These are phyloP conservation scores for Rhododendron williamsianum DNA, from an alignment of 148 eudicot species.

Conservation along the genomic window DNA sequence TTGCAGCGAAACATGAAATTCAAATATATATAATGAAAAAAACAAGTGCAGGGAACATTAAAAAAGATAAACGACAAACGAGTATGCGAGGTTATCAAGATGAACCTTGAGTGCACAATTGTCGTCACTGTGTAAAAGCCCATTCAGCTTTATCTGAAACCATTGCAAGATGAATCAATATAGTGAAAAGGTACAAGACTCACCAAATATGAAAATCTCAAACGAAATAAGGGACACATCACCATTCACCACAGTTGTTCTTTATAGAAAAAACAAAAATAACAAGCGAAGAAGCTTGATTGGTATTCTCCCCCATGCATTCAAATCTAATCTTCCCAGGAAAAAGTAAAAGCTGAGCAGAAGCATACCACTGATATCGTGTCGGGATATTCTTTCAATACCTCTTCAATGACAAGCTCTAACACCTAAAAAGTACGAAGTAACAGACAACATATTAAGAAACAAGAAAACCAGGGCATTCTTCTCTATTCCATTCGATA, in stretches of 20 bases:
- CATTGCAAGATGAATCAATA: not conserved
- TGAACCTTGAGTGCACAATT: conserved; percentile 87
- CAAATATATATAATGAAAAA: not conserved
- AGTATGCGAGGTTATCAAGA: not conserved
- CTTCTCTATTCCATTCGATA: not conserved
- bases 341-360: not conserved
- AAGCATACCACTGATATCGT: conserved; percentile 50
- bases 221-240: not conserved
- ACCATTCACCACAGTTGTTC: too few species aligned
- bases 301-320: not conserved
- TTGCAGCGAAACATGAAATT: not conserved
- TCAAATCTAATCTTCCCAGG: not conserved
- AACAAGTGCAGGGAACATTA: not conserved
- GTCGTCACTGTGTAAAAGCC: conserved; percentile 86
- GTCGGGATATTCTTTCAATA: conserved; percentile 65
- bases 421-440: conserved; percentile 40
- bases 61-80: not conserved
- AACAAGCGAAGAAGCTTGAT: not conserved
- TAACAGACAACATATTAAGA: not conserved
- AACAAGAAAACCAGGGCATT: not conserved
- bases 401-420: conserved; percentile 77
- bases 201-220: not conserved
- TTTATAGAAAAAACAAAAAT: not conserved
- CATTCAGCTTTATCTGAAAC: conserved; percentile 79
- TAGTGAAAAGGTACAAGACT: not conserved